Evolutionary conservation across 2,329 filamentous ascomycete genomes (phyloP).

Genomic region (Rhinocladiella mackenziei): DNA sequence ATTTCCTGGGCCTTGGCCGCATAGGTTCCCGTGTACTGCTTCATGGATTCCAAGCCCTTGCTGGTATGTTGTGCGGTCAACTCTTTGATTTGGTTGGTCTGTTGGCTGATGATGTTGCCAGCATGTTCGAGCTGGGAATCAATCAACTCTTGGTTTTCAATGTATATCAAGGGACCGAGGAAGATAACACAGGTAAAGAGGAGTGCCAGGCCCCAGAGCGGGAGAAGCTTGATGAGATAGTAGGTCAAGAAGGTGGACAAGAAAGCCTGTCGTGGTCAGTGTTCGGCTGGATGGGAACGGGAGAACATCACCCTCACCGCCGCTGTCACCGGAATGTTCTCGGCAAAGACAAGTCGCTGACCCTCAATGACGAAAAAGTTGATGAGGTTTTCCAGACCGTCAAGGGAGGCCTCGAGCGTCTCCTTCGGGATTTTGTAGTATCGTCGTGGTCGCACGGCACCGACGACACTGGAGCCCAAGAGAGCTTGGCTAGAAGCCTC

Average conservation of each 20-base stretch:
- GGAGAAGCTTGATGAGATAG: constrained; percentile 62
- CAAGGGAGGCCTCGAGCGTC: constrained; percentile 57
- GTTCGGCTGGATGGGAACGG: neutral
- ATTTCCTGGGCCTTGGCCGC: constrained; percentile 57
- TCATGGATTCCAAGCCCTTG: constrained; percentile 55
- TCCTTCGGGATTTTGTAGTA: constrained; percentile 65
- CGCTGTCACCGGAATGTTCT: constrained; percentile 60
- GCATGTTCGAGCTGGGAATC: constrained; percentile 56
- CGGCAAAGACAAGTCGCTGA: constrained; percentile 62
- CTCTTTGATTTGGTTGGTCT: constrained; percentile 58
- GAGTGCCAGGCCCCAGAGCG: constrained; percentile 61
- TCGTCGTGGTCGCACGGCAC: constrained; percentile 58
- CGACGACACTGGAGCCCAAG: constrained; percentile 56
- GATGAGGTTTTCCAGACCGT: constrained; percentile 61
- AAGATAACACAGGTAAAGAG: constrained; percentile 55
- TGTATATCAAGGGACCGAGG: constrained; percentile 59
- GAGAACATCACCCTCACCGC: constrained; percentile 52
- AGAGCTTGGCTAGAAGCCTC: constrained; percentile 55
- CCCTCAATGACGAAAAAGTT: constrained; percentile 68
- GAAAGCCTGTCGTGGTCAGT: constrained; percentile 50
- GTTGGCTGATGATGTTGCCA: constrained; percentile 52
- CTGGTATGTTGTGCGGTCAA: constrained; percentile 58
- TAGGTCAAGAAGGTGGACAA: constrained; percentile 56
- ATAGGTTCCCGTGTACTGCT: constrained; percentile 58
- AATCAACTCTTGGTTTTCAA: constrained; percentile 62